phyloP scores from a whole-genome alignment of 208 protist species.

The Acanthamoeba sp. region DNA sequence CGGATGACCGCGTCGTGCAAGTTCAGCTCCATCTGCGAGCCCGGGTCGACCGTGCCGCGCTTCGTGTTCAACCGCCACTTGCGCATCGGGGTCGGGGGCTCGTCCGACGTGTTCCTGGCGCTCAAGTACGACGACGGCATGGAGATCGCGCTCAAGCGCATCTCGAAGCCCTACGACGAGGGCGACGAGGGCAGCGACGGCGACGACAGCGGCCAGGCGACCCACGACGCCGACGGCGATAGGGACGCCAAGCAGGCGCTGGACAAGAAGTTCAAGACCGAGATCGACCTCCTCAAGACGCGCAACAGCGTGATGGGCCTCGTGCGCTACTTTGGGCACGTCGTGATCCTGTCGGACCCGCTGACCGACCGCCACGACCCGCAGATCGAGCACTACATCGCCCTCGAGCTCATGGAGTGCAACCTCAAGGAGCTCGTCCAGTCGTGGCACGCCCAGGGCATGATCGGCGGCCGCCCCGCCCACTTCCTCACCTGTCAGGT shows the following conservation, averaged over 20 bases:
- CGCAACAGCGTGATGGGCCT: slow-evolving; percentile 23
- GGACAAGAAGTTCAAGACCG: background rate
- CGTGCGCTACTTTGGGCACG: slow-evolving; percentile 55
- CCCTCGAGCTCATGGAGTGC: slow-evolving; percentile 61
- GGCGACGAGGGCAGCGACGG: background rate
- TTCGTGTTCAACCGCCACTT: slow-evolving; percentile 15
- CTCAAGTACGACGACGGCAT: slow-evolving; percentile 38
- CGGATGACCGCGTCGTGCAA: background rate
- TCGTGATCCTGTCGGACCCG: background rate
- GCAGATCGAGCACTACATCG: slow-evolving; percentile 40
- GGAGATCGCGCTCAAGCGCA: slow-evolving; percentile 43
- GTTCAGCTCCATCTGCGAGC: slow-evolving; percentile 5
- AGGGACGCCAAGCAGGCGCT: background rate
- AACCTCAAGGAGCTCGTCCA: slow-evolving; percentile 43
- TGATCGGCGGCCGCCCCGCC: background rate
- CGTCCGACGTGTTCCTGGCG: background rate
- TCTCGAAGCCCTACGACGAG: background rate
- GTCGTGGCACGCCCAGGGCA: background rate
- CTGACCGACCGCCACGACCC: slow-evolving; percentile 2
- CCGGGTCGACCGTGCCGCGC: background rate
- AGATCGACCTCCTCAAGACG: slow-evolving; percentile 33
- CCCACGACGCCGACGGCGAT: background rate
- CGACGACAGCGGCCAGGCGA: background rate
- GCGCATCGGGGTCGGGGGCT: background rate
- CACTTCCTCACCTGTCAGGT: slow-evolving; percentile 50